Evolutionary conservation across 306 rosid species (phyloP).

Genomic region (Dalbergia oliveri): DNA sequence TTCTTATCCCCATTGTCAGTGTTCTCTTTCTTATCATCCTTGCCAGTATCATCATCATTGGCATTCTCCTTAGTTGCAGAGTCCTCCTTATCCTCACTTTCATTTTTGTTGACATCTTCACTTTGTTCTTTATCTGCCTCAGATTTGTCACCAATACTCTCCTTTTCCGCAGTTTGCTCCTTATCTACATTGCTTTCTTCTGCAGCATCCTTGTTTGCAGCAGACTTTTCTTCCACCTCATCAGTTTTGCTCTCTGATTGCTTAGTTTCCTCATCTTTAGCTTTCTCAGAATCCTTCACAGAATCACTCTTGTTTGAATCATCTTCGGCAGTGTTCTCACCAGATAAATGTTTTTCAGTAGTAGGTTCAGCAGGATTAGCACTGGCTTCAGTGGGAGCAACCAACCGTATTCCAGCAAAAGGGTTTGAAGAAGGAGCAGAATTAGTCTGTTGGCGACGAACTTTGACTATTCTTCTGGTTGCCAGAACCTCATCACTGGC

Average conservation of each 20-base stretch:
- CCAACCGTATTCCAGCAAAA: slow-evolving; percentile 79
- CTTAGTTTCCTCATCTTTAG: slow-evolving; percentile 51
- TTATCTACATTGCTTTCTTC: slow-evolving; percentile 46
- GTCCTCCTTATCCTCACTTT: slow-evolving; percentile 46
- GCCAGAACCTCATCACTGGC: slow-evolving; percentile 94
- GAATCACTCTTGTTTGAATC: slow-evolving; percentile 49
- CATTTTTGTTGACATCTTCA: slow-evolving; percentile 38
- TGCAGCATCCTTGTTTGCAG: slow-evolving; percentile 40
- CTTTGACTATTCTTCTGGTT: slow-evolving; percentile 82
- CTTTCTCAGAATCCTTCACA: slow-evolving; percentile 44
- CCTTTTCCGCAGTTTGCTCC: slow-evolving; percentile 45
- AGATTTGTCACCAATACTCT: slow-evolving; percentile 26
- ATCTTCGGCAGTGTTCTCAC: slow-evolving; percentile 46
- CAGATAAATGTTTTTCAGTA: slow-evolving; percentile 49
- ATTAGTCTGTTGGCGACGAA: slow-evolving; percentile 69
- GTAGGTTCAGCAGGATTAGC: slow-evolving; percentile 54
- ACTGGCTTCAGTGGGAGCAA: slow-evolving; percentile 58
- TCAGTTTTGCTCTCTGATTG: slow-evolving; percentile 51
- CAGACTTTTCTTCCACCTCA: slow-evolving; percentile 50
- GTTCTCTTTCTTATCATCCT: slow-evolving; percentile 39
- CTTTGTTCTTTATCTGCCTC: slow-evolving; percentile 43
- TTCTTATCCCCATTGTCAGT: slow-evolving; percentile 52
- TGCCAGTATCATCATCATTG: slow-evolving; percentile 46
- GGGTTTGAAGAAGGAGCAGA: slow-evolving; percentile 81
- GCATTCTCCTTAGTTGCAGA: slow-evolving; percentile 43